These are phyloP conservation scores for Lindgomyces ingoldianus DNA, from an alignment of 495 filamentous ascomycete genomes.

Conservation along the genomic window DNA sequence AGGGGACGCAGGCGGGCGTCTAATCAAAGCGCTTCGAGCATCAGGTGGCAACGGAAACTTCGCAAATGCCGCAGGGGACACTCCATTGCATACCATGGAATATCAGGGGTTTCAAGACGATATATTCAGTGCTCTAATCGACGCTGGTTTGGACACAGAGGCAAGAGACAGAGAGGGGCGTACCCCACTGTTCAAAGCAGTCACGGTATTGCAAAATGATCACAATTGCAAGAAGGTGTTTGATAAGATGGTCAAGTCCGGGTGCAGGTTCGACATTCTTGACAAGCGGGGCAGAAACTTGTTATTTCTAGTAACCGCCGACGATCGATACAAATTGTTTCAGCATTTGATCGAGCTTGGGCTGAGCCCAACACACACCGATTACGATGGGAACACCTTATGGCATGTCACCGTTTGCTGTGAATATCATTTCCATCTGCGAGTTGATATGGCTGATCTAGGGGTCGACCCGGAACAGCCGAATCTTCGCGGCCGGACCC, in stretches of 20 bases:
- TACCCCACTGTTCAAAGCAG: not conserved
- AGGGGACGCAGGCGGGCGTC: not conserved
- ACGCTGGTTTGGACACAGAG: constrained; percentile 2
- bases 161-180: not conserved
- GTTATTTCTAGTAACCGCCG: not conserved
- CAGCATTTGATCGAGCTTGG: not conserved
- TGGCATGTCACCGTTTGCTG: not conserved
- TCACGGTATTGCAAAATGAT: not conserved
- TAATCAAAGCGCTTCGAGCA: constrained; percentile 4
- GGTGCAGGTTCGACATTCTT: not conserved
- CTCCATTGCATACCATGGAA: constrained; percentile 44
- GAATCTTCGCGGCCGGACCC: constrained; percentile 3
- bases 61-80: constrained; percentile 43
- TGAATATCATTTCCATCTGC: no score
- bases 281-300: not conserved
- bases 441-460: not conserved
- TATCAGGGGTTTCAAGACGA: not conserved
- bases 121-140: constrained; percentile 1
- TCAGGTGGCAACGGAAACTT: constrained; percentile 10
- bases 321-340: not conserved
- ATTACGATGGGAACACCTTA: not conserved
- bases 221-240: not conserved
- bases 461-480: not conserved
- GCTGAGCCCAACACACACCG: not conserved
- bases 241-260: not conserved